phyloP scores from a whole-genome alignment of 768 basidiomycete genomes.

The Naganishia friedmannii region DNA sequence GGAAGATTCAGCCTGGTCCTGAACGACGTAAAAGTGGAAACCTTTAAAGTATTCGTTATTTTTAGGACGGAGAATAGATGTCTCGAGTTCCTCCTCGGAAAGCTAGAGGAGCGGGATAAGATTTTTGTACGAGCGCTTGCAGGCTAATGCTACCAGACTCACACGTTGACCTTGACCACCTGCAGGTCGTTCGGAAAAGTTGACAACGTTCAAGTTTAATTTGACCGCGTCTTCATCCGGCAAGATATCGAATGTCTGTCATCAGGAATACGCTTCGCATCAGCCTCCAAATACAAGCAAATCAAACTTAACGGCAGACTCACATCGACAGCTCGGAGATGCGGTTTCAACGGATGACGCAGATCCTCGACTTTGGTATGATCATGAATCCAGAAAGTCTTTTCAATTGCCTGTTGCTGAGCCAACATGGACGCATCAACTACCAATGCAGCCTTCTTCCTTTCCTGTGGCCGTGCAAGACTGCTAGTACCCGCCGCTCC shows the following conservation, averaged over 20 bases:
- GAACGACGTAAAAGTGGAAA: slow-evolving; percentile 41
- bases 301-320: neutral
- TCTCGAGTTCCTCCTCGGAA: slow-evolving; percentile 36
- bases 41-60: slow-evolving; percentile 37
- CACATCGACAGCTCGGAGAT: slow-evolving; percentile 43
- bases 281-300: no score
- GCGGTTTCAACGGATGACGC: slow-evolving; percentile 37
- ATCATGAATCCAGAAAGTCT: slow-evolving; percentile 40
- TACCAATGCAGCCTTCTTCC: neutral
- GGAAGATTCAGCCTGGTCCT: slow-evolving; percentile 30
- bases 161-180: slow-evolving; percentile 38
- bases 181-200: slow-evolving; percentile 46
- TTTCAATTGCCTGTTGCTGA: slow-evolving; percentile 47
- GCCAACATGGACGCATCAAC: slow-evolving; percentile 47
- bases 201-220: slow-evolving; percentile 41
- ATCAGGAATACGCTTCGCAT: neutral
- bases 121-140: slow-evolving; percentile 27
- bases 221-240: slow-evolving; percentile 41
- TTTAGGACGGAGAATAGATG: slow-evolving; percentile 41
- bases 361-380: slow-evolving; percentile 31
- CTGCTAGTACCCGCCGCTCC: neutral
- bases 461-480: slow-evolving; percentile 1
- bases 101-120: slow-evolving; percentile 28
- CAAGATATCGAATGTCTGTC: slow-evolving; percentile 44
- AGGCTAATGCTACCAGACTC: slow-evolving; percentile 14